Evolutionary conservation across 805 yeast genomes (phyloP).

Genomic region (Allodekkera sacchari): DNA sequence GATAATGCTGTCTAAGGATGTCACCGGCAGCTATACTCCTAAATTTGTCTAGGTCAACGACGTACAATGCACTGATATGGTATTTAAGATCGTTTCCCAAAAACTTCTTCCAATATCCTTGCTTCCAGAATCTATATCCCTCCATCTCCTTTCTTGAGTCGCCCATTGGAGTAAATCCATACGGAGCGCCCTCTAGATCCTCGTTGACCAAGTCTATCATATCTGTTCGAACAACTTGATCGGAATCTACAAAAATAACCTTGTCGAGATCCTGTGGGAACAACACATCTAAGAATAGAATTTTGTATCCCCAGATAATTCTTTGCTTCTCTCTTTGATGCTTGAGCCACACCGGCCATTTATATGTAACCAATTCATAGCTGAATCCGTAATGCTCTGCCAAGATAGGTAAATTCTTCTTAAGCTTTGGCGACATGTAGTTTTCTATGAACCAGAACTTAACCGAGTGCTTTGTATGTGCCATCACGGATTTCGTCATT

Average conservation of each 20-base stretch:
- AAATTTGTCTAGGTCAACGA: conserved; percentile 65
- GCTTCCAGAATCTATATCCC: conserved; percentile 86
- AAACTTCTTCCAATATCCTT: conserved; percentile 77
- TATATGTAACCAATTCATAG: conserved; percentile 72
- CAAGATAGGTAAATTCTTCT: conserved; percentile 46
- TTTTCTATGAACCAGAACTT: conserved; percentile 86
- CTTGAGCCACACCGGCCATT: conserved; percentile 90
- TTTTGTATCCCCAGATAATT: conserved; percentile 82
- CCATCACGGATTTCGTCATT: conserved; percentile 75
- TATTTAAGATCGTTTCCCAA: conserved; percentile 53
- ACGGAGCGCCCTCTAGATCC: conserved; percentile 75
- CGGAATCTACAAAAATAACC: conserved; percentile 81
- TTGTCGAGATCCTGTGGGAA: conserved; percentile 73
- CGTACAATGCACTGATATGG: conserved; percentile 79
- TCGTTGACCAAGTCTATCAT: conserved; percentile 56
- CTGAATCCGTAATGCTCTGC: conserved; percentile 55
- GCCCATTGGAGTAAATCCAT: conserved; percentile 84
- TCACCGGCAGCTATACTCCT: conserved; percentile 72
- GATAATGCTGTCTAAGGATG: conserved; percentile 73
- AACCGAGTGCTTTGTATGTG: conserved; percentile 53
- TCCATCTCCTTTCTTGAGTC: conserved; percentile 74
- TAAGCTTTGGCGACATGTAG: conserved; percentile 66
- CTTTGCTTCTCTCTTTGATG: conserved; percentile 72
- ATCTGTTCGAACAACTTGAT: conserved; percentile 73
- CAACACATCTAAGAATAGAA: conserved; percentile 75